phyloP scores from a whole-genome alignment of 768 basidiomycete genomes.

The Boletus insuetus region DNA sequence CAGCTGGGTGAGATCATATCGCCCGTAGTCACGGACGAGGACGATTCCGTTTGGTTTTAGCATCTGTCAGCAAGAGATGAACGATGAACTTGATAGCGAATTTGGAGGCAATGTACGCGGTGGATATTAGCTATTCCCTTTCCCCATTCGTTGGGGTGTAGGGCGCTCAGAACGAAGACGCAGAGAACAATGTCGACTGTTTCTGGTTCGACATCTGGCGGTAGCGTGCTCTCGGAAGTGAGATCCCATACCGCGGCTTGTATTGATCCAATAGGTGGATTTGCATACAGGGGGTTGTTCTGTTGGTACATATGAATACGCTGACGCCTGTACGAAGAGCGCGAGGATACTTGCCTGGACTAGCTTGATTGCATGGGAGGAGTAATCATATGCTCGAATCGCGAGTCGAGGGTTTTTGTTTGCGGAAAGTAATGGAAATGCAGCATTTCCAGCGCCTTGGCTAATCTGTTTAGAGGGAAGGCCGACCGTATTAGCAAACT shows the following conservation, averaged over 20 bases:
- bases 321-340: neutral
- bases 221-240: constrained; percentile 58
- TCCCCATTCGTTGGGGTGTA: constrained; percentile 92
- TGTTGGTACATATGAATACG: constrained; percentile 28
- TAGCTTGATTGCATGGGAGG: constrained; percentile 81
- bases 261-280: constrained; percentile 68
- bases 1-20: constrained; percentile 92
- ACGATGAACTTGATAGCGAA: neutral
- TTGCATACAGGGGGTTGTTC: constrained; percentile 68
- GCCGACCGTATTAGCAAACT: neutral
- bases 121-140: constrained; percentile 79
- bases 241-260: constrained; percentile 90
- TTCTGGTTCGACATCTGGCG: constrained; percentile 57
- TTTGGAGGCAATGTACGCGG: constrained; percentile 45
- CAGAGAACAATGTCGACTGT: constrained; percentile 89
- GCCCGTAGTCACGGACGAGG: constrained; percentile 90
- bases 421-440: constrained; percentile 81
- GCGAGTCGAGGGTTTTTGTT: constrained; percentile 78
- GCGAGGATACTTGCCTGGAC: constrained; percentile 62
- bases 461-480: constrained; percentile 1
- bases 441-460: constrained; percentile 89
- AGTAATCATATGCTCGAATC: constrained; percentile 88
- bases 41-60: constrained; percentile 87
- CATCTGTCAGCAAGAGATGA: constrained; percentile 49
- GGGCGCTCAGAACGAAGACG: constrained; percentile 90